phyloP scores from a whole-genome alignment of 148 eudicot species.

The Rhododendron molle region DNA sequence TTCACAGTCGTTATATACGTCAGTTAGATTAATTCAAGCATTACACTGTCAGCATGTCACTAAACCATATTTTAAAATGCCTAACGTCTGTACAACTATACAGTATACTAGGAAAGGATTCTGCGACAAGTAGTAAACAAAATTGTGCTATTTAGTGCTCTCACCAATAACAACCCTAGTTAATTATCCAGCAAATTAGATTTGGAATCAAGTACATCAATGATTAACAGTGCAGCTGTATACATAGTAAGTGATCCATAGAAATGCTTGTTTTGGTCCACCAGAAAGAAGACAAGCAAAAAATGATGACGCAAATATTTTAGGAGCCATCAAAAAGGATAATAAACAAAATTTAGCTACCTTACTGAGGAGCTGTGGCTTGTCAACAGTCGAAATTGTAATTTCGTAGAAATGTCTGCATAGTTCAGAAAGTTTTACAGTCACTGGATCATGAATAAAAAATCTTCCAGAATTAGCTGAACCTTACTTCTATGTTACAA shows the following conservation, averaged over 20 bases:
- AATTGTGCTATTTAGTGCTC: not conserved
- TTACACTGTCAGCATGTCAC: not conserved
- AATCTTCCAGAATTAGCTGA: not conserved
- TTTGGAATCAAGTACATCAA: not conserved
- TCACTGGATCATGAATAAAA: not conserved
- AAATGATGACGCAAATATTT: not conserved
- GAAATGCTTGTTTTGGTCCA: not conserved
- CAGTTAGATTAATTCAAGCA: not conserved
- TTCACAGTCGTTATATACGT: not conserved
- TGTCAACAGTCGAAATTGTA: constrained; percentile 54
- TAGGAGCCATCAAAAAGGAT: not conserved
- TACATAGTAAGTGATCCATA: not conserved
- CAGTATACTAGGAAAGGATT: constrained; percentile 3
- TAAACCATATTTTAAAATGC: not conserved
- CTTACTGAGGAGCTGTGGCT: constrained; percentile 56
- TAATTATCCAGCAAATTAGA: constrained; percentile 5
- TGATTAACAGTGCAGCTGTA: not conserved
- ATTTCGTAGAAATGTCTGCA: constrained; percentile 65
- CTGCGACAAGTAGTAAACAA: not conserved
- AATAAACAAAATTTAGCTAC: constrained; percentile 22
- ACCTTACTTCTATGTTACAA: not conserved
- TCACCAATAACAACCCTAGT: not conserved
- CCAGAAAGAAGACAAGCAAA: not conserved
- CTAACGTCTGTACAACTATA: not conserved
- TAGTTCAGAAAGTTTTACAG: constrained; percentile 9